Percentiles rank a stretch among this genome's conserved stretches.
These are phyloP conservation scores for Umbelopsis vinacea DNA, from an alignment of 192 early-diverging fungal genomes.

Conservation along the genomic window DNA sequence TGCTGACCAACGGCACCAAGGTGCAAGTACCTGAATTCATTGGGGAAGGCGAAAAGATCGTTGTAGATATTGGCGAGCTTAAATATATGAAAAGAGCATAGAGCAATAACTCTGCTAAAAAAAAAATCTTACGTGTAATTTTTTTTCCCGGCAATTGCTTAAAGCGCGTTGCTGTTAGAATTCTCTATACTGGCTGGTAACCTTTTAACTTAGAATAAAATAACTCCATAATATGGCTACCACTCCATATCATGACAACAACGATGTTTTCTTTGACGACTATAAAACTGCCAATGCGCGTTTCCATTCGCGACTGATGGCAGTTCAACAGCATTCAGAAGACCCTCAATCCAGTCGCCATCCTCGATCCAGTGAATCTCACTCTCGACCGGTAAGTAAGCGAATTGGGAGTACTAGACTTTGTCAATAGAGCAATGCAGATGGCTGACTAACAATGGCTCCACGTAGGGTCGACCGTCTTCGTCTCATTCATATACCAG, in stretches of 20 bases:
- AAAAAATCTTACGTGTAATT: too few relatives aligned
- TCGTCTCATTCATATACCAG: slow-evolving; percentile 8
- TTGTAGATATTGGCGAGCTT: slow-evolving; percentile 69
- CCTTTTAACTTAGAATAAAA: background rate
- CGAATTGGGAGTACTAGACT: too few relatives aligned
- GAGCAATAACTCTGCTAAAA: background rate
- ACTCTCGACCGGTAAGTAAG: background rate
- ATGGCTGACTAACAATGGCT: background rate
- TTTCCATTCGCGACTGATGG: slow-evolving; percentile 1
- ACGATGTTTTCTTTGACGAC: slow-evolving; percentile 8
- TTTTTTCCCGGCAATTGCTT: too few relatives aligned
- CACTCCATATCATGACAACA: background rate
- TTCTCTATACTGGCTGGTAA: background rate
- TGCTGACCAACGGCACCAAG: slow-evolving; percentile 64
- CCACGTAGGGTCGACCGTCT: background rate
- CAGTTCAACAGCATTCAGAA: background rate
- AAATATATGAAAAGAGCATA: slow-evolving; percentile 68
- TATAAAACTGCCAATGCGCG: slow-evolving; percentile 6
- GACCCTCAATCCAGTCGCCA: background rate
- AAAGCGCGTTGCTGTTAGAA: background rate
- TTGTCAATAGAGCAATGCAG: too few relatives aligned
- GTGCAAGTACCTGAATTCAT: slow-evolving; percentile 86
- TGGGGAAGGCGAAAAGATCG: slow-evolving; percentile 72
- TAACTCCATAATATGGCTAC: background rate
- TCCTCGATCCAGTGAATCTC: background rate